Percentiles rank a stretch among this genome's conserved stretches.
phyloP scores from a whole-genome alignment of 306 rosid species.

The Cicer cuneatum region DNA sequence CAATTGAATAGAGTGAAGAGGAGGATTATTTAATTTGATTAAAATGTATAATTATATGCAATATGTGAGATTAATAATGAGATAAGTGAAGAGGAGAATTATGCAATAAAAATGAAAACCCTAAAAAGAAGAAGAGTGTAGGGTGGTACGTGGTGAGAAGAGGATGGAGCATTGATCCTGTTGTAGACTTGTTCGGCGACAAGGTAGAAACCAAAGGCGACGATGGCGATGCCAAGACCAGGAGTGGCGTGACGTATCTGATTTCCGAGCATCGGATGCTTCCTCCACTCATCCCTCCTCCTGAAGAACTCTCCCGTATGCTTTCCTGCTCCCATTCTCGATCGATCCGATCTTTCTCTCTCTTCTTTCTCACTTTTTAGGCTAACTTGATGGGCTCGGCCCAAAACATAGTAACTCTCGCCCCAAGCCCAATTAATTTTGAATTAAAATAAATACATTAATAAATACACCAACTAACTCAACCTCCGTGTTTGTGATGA shows the following conservation, averaged over 20 bases:
- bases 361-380: neutral
- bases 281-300: conserved; percentile 96
- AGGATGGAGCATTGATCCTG: conserved; percentile 50
- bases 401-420: neutral
- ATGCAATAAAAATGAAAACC: neutral
- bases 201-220: conserved; percentile 86
- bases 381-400: neutral
- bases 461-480: no score
- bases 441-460: no score
- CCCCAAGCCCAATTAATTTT: neutral
- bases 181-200: conserved; percentile 85
- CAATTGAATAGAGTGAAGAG: no score
- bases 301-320: conserved; percentile 82
- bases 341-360: conserved; percentile 19
- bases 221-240: conserved; percentile 90
- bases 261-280: conserved; percentile 81
- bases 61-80: neutral
- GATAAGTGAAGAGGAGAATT: neutral
- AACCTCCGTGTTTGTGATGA: no score
- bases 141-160: neutral
- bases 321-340: conserved; percentile 49
- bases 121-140: neutral
- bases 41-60: no score
- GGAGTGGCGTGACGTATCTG: conserved; percentile 93
- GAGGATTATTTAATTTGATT: neutral